These are phyloP conservation scores for Calonectria henricotiae DNA, from an alignment of 2,329 filamentous ascomycete genomes.

Conservation along the genomic window DNA sequence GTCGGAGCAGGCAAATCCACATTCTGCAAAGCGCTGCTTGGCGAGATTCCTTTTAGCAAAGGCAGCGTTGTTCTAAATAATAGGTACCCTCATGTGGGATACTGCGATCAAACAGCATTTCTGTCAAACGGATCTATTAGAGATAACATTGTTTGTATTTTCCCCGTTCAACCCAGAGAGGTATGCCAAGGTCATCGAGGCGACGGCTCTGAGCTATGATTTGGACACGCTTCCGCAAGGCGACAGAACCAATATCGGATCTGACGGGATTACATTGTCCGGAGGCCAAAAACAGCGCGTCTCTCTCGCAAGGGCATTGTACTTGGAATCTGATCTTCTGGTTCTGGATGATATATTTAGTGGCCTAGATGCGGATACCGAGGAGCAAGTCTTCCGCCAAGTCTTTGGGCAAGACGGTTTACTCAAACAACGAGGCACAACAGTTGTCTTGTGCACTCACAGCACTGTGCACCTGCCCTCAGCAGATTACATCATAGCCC, in stretches of 20 bases:
- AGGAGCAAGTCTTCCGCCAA: conserved; percentile 44
- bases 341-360: conserved; percentile 54
- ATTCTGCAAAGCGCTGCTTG: conserved; percentile 55
- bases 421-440: conserved; percentile 23
- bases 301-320: conserved; percentile 51
- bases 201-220: conserved; percentile 15
- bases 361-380: conserved; percentile 50
- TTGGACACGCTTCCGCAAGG: conserved; percentile 1
- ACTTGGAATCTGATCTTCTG: conserved; percentile 45
- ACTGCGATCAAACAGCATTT: conserved; percentile 32
- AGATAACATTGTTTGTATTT: conserved; percentile 25
- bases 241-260: conserved; percentile 28
- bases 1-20: conserved; percentile 56
- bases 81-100: conserved; percentile 19
- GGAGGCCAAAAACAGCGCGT: conserved; percentile 37
- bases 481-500: conserved; percentile 36
- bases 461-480: conserved; percentile 38
- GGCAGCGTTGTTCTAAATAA: conserved; percentile 18
- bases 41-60: conserved; percentile 41
- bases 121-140: conserved; percentile 18
- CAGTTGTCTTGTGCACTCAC: conserved; percentile 28
- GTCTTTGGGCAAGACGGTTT: conserved; percentile 44
- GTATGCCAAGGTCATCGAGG: conserved; percentile 15
- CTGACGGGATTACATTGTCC: conserved; percentile 8
- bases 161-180: neutral